A percentile compares a stretch with the other conserved stretches of the same genome.
These are phyloP conservation scores for Podospora bellae-mahoneyi DNA, from an alignment of 495 filamentous ascomycete species.

Conservation along the genomic window DNA sequence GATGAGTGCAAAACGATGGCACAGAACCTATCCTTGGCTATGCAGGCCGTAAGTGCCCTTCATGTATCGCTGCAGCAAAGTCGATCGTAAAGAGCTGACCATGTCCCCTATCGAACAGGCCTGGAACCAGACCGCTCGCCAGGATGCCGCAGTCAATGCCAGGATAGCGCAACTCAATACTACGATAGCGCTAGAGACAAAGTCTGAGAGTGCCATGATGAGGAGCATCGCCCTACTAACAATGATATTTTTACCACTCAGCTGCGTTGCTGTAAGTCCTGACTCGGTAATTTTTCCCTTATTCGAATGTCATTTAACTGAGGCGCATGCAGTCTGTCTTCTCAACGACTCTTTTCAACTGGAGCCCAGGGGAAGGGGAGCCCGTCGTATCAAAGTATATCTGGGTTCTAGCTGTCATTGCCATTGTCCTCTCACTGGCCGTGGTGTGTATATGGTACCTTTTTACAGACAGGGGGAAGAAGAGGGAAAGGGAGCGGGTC, in stretches of 20 bases:
- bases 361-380: constrained; percentile 11
- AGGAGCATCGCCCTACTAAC: constrained; percentile 15
- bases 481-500: neutral
- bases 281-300: neutral
- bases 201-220: constrained; percentile 16
- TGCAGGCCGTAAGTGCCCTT: constrained; percentile 13
- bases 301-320: neutral
- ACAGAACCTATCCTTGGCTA: constrained; percentile 12
- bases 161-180: constrained; percentile 15
- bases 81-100: neutral
- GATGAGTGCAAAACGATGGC: constrained; percentile 21
- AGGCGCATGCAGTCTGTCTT: constrained; percentile 12
- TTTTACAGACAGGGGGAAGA: constrained; percentile 11
- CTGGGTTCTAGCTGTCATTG: constrained; percentile 15
- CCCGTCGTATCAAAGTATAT: constrained; percentile 14
- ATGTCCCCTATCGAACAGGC: neutral
- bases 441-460: constrained; percentile 13
- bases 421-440: neutral
- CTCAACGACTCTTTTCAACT: constrained; percentile 16
- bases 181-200: constrained; percentile 15
- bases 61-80: too few species aligned
- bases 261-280: constrained; percentile 17
- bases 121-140: constrained; percentile 13
- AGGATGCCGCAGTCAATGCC: constrained; percentile 16
- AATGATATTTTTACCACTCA: constrained; percentile 18